Conservation (phyloP, 257 asterid species). For the Verbena officinalis region DNA sequence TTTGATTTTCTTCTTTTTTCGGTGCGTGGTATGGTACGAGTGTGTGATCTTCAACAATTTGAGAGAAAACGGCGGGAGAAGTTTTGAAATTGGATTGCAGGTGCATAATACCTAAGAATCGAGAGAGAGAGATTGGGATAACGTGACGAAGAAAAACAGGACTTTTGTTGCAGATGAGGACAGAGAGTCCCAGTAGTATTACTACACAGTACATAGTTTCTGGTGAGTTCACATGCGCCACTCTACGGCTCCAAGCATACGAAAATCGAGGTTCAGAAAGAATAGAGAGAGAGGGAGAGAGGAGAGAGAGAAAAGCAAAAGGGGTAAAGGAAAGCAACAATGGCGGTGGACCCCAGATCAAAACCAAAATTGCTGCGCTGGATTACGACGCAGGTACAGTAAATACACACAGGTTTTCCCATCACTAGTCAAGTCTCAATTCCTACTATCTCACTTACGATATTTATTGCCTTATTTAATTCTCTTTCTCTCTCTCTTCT, state of each 20-base stretch:
- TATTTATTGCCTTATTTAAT: slow-evolving; percentile 31
- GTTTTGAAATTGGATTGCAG: background rate
- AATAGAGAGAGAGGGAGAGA: background rate
- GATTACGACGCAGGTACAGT: slow-evolving; percentile 23
- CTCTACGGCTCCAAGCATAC: slow-evolving; percentile 18
- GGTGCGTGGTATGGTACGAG: no score
- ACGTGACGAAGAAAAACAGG: slow-evolving; percentile 18
- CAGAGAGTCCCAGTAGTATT: background rate
- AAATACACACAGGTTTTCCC: slow-evolving; percentile 14
- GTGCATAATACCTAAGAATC: background rate
- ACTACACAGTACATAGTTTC: slow-evolving; percentile 23
- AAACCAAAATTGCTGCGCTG: slow-evolving; percentile 17
- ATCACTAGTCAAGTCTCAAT: slow-evolving; percentile 30
- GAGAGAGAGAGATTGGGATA: background rate
- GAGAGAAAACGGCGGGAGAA: slow-evolving; percentile 35
- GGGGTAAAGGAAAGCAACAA: slow-evolving; percentile 23
- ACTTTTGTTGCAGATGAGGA: slow-evolving; percentile 13
- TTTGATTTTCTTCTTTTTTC: no score
- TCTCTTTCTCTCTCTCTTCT: slow-evolving; percentile 17
- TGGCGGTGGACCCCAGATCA: slow-evolving; percentile 39
- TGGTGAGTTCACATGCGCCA: slow-evolving; percentile 39
- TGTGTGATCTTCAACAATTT: background rate
- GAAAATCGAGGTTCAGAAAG: slow-evolving; percentile 30
- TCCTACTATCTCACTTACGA: slow-evolving; percentile 12
- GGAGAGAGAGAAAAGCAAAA: slow-evolving; percentile 16